Conservation (phyloP, 148 eudicot genomes). For the Mesembryanthemum crystallinum region DNA sequence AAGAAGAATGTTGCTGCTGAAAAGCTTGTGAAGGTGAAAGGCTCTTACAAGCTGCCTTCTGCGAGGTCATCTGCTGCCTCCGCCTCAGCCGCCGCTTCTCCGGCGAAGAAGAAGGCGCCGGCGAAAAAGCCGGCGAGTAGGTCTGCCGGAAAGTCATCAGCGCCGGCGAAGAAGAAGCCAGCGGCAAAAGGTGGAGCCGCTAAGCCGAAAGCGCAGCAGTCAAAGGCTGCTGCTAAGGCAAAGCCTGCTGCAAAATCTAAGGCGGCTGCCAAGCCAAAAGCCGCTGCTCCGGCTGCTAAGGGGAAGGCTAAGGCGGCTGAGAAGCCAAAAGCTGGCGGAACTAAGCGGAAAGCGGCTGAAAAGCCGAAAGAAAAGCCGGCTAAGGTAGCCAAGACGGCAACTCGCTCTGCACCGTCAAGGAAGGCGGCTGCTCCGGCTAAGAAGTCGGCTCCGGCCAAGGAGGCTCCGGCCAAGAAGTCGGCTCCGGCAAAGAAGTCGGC, state of each 20-base stretch:
- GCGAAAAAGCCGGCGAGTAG: slow-evolving; percentile 10
- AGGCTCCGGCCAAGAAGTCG: not conserved
- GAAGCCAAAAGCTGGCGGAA: not conserved
- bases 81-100: slow-evolving; percentile 10
- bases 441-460: not conserved
- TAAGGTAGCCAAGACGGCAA: not conserved
- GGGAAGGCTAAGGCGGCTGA: slow-evolving; percentile 8
- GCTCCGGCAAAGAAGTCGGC: slow-evolving; percentile 17
- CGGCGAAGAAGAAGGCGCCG: slow-evolving; percentile 13
- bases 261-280: not conserved
- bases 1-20: slow-evolving; percentile 30
- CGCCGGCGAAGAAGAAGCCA: not conserved
- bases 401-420: not conserved
- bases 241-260: not conserved
- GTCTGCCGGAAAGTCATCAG: slow-evolving; percentile 7
- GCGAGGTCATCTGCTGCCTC: slow-evolving; percentile 6
- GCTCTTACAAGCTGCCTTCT: slow-evolving; percentile 33
- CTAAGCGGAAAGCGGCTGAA: slow-evolving; percentile 3
- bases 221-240: not conserved
- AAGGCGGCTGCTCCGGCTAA: not conserved
- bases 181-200: not conserved
- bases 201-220: not conserved
- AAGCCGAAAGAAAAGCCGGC: slow-evolving; percentile 10
- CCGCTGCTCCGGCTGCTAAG: not conserved
- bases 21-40: slow-evolving; percentile 37